A percentile compares a stretch with the other conserved stretches of the same genome.
Evolutionary conservation across 2,329 filamentous ascomycete species (phyloP).

Genomic region (Mycocentrospora acerina): DNA sequence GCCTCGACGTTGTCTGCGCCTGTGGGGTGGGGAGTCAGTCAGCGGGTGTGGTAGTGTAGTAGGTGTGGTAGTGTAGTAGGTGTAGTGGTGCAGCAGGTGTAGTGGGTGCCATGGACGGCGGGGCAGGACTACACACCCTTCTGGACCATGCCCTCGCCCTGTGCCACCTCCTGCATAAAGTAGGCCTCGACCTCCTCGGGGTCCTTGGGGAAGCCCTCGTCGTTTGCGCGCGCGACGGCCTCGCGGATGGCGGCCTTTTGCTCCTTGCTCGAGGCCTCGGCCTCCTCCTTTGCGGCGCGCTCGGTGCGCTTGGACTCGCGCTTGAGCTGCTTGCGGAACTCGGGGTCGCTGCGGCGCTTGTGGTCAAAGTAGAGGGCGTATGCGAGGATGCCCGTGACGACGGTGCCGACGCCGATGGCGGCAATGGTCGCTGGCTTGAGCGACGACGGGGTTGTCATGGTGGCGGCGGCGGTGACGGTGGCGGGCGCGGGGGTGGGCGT

Average conservation of each 20-base stretch:
- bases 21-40: too few species aligned
- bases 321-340: conserved; percentile 65
- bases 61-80: too few species aligned
- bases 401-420: conserved; percentile 59
- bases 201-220: conserved; percentile 86
- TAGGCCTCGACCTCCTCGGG: conserved; percentile 93
- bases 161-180: conserved; percentile 94
- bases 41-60: too few species aligned
- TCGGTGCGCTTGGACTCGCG: conserved; percentile 73
- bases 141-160: conserved; percentile 78
- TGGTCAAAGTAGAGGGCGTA: conserved; percentile 70
- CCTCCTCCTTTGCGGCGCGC: conserved; percentile 71
- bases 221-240: conserved; percentile 78
- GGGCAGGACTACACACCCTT: conserved; percentile 79
- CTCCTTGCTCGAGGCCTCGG: conserved; percentile 63
- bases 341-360: conserved; percentile 62
- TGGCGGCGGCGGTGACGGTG: conserved; percentile 7
- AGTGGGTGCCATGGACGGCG: too few species aligned
- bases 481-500: conserved; percentile 4
- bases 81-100: conserved; percentile 24
- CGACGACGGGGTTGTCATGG: conserved; percentile 37
- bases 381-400: conserved; percentile 60
- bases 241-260: conserved; percentile 74
- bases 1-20: conserved; percentile 74
- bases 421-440: conserved; percentile 61